Percentiles rank a stretch among this genome's conserved stretches.
These are phyloP conservation scores for Xylaria flabelliformis DNA, from an alignment of 495 filamentous ascomycete species.

Conservation along the genomic window DNA sequence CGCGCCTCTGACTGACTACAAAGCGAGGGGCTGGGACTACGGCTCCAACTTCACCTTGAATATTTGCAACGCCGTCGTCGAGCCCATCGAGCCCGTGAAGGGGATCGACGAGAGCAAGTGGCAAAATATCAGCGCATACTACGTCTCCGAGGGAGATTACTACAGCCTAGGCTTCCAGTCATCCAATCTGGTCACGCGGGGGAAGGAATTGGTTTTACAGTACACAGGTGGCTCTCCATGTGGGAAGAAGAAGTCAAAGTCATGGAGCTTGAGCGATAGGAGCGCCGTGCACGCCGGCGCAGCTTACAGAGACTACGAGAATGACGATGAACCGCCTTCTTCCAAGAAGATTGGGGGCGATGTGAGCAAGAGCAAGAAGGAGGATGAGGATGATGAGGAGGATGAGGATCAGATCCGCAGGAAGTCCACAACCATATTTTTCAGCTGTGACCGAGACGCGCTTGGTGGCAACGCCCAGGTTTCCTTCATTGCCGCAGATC, in stretches of 20 bases:
- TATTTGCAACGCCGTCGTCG: constrained; percentile 86
- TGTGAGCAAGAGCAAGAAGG: constrained; percentile 2
- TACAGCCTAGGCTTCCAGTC: constrained; percentile 90
- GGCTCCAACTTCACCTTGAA: constrained; percentile 93
- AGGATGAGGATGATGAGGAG: constrained; percentile 41
- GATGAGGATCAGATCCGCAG: constrained; percentile 53
- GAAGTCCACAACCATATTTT: constrained; percentile 89
- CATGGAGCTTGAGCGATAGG: constrained; percentile 30
- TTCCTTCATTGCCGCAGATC: constrained; percentile 82
- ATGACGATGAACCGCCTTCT: constrained; percentile 46
- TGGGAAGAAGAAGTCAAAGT: constrained; percentile 44
- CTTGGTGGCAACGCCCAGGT: constrained; percentile 59
- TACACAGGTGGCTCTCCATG: constrained; percentile 92
- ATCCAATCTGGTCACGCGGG: constrained; percentile 73
- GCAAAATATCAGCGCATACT: constrained; percentile 92
- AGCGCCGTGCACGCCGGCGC: constrained; percentile 44
- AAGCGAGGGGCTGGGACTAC: constrained; percentile 84
- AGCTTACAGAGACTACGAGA: constrained; percentile 44
- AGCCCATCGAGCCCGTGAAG: constrained; percentile 72
- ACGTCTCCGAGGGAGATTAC: constrained; percentile 70
- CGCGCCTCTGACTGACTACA: constrained; percentile 71
- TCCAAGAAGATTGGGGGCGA: constrained; percentile 29
- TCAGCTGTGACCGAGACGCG: constrained; percentile 87
- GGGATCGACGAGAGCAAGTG: constrained; percentile 68
- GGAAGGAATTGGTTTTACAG: constrained; percentile 89